A percentile compares a stretch with the other conserved stretches of the same genome.
phyloP scores from a whole-genome alignment of 179 eudicot genomes.

The Kewa caespitosa region DNA sequence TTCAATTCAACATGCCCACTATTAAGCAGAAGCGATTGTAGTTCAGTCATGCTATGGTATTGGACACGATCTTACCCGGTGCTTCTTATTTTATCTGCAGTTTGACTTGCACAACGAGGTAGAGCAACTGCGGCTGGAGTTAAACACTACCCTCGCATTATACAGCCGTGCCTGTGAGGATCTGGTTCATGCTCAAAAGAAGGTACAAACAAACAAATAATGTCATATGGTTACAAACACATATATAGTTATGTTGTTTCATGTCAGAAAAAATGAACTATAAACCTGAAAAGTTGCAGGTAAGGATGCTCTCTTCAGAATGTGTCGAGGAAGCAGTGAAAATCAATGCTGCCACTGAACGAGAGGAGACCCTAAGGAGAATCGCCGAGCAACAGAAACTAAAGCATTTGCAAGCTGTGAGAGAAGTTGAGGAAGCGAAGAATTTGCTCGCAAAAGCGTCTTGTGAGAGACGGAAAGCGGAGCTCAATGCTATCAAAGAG shows the following conservation, averaged over 20 bases:
- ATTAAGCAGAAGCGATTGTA: no score
- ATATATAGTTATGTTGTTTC: neutral
- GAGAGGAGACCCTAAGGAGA: conserved; percentile 61
- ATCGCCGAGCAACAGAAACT: conserved; percentile 55
- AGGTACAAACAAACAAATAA: conserved; percentile 50
- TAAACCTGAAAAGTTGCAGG: conserved; percentile 37
- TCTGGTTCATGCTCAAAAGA: conserved; percentile 56
- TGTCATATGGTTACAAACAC: no score
- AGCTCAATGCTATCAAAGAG: conserved; percentile 54
- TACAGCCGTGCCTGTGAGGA: conserved; percentile 71
- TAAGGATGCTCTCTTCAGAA: conserved; percentile 49
- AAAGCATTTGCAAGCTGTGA: conserved; percentile 55
- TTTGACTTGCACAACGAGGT: conserved; percentile 54
- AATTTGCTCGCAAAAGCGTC: conserved; percentile 47
- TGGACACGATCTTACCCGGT: no score
- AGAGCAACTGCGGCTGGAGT: conserved; percentile 56
- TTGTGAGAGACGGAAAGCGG: conserved; percentile 64
- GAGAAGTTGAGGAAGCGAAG: conserved; percentile 62
- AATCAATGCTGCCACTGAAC: conserved; percentile 55
- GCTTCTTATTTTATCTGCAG: no score
- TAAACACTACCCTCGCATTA: conserved; percentile 48
- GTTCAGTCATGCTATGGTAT: no score
- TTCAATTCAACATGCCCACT: no score
- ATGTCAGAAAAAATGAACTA: neutral
- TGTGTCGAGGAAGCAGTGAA: conserved; percentile 53